Conservation (phyloP, 2,329 filamentous ascomycete genomes). For the Cladophialophora yegresii region DNA sequence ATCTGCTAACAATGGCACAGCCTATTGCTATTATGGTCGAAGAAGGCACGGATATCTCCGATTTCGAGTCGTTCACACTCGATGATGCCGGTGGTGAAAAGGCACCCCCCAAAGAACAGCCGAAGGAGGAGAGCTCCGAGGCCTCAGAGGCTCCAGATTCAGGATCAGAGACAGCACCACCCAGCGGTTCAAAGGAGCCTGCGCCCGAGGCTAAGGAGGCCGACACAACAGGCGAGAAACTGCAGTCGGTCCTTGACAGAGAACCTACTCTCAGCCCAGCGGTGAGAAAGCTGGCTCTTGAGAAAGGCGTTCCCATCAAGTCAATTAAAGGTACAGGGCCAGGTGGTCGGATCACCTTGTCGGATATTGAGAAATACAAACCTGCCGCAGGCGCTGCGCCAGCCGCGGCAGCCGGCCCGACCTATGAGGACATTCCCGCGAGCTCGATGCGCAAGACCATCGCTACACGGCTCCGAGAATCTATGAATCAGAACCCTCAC, state of each 20-base stretch:
- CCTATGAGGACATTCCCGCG: conserved; percentile 81
- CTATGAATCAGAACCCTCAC: conserved; percentile 90
- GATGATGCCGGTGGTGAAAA: conserved; percentile 89
- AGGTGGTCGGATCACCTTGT: conserved; percentile 83
- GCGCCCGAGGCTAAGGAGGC: conserved; percentile 67
- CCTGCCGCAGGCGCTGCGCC: conserved; percentile 54
- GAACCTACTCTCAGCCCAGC: conserved; percentile 71
- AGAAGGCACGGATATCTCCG: conserved; percentile 80
- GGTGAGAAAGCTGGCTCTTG: conserved; percentile 78
- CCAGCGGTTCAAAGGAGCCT: conserved; percentile 52
- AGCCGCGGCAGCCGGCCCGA: conserved; percentile 58
- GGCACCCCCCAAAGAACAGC: conserved; percentile 59
- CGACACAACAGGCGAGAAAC: conserved; percentile 65
- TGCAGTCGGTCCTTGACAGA: conserved; percentile 83
- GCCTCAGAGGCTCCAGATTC: conserved; percentile 62
- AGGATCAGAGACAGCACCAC: conserved; percentile 60
- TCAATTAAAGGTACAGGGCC: conserved; percentile 83
- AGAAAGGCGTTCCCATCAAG: conserved; percentile 77
- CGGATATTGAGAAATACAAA: conserved; percentile 86
- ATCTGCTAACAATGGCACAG: conserved; percentile 54
- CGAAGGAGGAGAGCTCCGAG: conserved; percentile 66
- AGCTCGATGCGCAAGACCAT: conserved; percentile 98
- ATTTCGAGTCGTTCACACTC: conserved; percentile 85
- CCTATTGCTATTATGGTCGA: conserved; percentile 95
- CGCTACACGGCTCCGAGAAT: conserved; percentile 84